These are phyloP conservation scores for Yamadazyma membranifaciens DNA, from an alignment of 1,139 yeast species.

Conservation along the genomic window DNA sequence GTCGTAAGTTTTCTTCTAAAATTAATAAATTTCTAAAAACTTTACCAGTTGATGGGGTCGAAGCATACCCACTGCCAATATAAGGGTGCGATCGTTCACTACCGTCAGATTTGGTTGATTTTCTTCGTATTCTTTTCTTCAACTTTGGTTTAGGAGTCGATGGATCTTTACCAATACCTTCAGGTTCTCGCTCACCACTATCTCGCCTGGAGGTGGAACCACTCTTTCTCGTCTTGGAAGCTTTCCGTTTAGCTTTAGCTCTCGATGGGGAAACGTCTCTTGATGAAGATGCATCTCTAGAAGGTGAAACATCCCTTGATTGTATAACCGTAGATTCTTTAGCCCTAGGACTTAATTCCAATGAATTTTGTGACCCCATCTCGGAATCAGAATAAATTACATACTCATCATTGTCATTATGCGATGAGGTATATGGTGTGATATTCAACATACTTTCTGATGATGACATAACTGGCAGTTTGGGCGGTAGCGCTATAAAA, in stretches of 20 bases:
- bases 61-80: conserved; percentile 39
- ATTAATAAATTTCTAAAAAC: conserved; percentile 78
- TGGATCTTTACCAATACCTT: not conserved
- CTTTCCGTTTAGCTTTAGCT: conserved; percentile 9
- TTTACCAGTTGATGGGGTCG: conserved; percentile 63
- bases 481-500: conserved; percentile 19
- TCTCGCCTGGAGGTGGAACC: conserved; percentile 12
- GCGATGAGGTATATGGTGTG: conserved; percentile 23
- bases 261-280: conserved; percentile 11
- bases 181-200: conserved; percentile 5
- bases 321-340: conserved; percentile 2
- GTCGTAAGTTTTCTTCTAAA: conserved; percentile 79
- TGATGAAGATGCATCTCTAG: conserved; percentile 11
- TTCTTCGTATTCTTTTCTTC: conserved; percentile 29
- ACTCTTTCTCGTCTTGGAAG: conserved; percentile 8
- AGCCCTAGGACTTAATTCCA: conserved; percentile 18
- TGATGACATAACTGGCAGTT: conserved; percentile 24
- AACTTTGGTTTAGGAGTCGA: conserved; percentile 18
- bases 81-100: conserved; percentile 24
- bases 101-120: conserved; percentile 28
- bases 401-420: conserved; percentile 26
- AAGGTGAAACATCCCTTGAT: conserved; percentile 7
- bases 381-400: conserved; percentile 42
- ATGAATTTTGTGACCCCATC: conserved; percentile 35
- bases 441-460: conserved; percentile 19